Evolutionary conservation across 2,329 filamentous ascomycete species (phyloP).

Genomic region (Trichoderma atrobrunneum): DNA sequence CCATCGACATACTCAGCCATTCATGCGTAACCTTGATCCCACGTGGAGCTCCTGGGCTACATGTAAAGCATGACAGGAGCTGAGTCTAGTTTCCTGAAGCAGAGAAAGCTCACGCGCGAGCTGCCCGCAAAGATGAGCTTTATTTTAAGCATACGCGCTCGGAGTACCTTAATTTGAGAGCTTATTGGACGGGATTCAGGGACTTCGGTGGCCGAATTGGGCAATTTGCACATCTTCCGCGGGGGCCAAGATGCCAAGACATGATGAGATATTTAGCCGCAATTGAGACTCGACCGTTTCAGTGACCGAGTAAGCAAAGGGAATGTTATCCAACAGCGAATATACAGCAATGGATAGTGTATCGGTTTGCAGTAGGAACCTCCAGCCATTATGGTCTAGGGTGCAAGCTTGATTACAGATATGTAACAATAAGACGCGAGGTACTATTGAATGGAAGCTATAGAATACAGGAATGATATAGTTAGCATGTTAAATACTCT

Average conservation of each 20-base stretch:
- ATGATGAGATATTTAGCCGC: neutral
- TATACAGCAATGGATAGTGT: neutral
- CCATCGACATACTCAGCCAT: neutral
- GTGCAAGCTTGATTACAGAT: no score
- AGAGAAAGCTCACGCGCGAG: neutral
- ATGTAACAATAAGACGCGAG: no score
- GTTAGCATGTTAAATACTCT: no score
- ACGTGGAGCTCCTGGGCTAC: neutral
- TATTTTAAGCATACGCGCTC: neutral
- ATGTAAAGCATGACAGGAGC: neutral
- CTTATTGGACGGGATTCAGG: neutral
- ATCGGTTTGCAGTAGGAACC: neutral
- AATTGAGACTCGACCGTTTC: neutral
- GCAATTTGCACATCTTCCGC: neutral
- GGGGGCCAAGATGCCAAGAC: neutral
- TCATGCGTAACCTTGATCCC: neutral
- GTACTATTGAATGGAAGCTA: no score
- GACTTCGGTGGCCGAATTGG: neutral
- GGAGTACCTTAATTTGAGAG: neutral
- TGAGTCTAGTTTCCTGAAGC: neutral
- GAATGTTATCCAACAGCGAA: neutral
- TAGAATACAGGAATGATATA: no score
- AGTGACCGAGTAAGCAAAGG: neutral
- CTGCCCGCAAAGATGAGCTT: neutral
- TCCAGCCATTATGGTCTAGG: no score